Conservation (phyloP, 352 stramenopile genomes). For the Thalassiosira livingstoniorum region DNA sequence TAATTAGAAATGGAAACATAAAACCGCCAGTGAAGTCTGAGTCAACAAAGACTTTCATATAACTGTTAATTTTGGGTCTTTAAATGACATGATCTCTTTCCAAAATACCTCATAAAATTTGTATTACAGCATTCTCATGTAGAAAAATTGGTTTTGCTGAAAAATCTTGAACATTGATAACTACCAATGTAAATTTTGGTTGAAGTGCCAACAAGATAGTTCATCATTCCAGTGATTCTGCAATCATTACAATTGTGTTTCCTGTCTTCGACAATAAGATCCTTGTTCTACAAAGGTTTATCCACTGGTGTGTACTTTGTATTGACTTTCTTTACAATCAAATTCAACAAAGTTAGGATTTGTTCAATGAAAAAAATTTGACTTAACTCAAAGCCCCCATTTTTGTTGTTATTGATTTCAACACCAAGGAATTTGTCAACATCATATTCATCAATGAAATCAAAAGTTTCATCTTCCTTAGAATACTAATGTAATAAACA, state of each 20-base stretch:
- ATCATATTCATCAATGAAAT: conserved; percentile 40
- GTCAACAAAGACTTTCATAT: conserved; percentile 59
- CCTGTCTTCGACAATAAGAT: conserved; percentile 14
- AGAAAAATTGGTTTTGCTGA: conserved; percentile 29
- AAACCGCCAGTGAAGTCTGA: conserved; percentile 61
- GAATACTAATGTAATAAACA: conserved; percentile 31
- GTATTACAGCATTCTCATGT: conserved; percentile 55
- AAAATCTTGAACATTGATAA: conserved; percentile 61
- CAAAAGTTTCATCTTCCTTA: conserved; percentile 32
- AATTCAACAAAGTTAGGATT: conserved; percentile 19
- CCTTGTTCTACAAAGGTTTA: conserved; percentile 27
- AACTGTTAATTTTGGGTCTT: conserved; percentile 25
- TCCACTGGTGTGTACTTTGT: conserved; percentile 18
- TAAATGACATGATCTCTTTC: conserved; percentile 46
- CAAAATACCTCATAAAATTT: conserved; percentile 54
- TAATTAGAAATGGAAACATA: not conserved
- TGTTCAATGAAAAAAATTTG: conserved; percentile 44
- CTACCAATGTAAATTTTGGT: conserved; percentile 58
- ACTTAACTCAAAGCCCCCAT: conserved; percentile 21
- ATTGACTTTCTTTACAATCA: conserved; percentile 25
- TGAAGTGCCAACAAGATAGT: conserved; percentile 60
- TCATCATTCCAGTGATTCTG: conserved; percentile 56
- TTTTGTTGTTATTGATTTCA: conserved; percentile 27
- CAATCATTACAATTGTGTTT: conserved; percentile 34
- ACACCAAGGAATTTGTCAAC: conserved; percentile 43